Evolutionary conservation across 768 basidiomycete genomes (phyloP).

Genomic region (Rhizopogon sp.): DNA sequence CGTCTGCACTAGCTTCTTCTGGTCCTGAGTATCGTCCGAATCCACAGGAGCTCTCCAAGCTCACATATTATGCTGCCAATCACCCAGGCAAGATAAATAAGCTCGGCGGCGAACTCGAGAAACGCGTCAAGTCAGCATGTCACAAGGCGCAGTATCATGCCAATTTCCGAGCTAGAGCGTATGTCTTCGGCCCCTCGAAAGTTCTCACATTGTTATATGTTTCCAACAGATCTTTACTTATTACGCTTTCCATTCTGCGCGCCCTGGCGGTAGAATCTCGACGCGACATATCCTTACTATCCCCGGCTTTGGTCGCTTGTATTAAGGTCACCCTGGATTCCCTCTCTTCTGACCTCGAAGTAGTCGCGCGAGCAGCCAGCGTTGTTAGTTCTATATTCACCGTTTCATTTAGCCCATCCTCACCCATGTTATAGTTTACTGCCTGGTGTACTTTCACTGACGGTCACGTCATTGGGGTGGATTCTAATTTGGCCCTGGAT

Average conservation of each 20-base stretch:
- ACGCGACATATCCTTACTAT: constrained; percentile 72
- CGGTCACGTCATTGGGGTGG: constrained; percentile 76
- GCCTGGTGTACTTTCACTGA: constrained; percentile 93
- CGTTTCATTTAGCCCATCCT: not conserved
- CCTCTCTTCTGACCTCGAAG: constrained; percentile 64
- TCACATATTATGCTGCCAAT: constrained; percentile 86
- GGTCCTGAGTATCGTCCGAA: constrained; percentile 79
- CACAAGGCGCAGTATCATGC: constrained; percentile 61
- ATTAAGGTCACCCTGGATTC: constrained; percentile 53
- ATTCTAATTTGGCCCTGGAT: constrained; percentile 59
- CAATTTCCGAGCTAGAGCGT: constrained; percentile 79
- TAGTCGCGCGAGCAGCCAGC: constrained; percentile 71
- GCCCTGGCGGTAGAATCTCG: constrained; percentile 84
- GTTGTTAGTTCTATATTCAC: constrained; percentile 50
- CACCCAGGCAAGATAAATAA: constrained; percentile 77
- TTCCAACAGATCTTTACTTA: constrained; percentile 59
- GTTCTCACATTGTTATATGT: not conserved
- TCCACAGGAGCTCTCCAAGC: constrained; percentile 76
- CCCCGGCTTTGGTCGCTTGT: constrained; percentile 62
- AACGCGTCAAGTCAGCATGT: constrained; percentile 59
- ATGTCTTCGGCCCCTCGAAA: constrained; percentile 26
- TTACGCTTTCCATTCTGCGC: constrained; percentile 78
- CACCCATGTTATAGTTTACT: constrained; percentile 55
- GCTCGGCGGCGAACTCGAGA: constrained; percentile 72
- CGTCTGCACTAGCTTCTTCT: constrained; percentile 66